Conservation (phyloP, 345 rosid species). For the Hibiscus mutabilis region DNA sequence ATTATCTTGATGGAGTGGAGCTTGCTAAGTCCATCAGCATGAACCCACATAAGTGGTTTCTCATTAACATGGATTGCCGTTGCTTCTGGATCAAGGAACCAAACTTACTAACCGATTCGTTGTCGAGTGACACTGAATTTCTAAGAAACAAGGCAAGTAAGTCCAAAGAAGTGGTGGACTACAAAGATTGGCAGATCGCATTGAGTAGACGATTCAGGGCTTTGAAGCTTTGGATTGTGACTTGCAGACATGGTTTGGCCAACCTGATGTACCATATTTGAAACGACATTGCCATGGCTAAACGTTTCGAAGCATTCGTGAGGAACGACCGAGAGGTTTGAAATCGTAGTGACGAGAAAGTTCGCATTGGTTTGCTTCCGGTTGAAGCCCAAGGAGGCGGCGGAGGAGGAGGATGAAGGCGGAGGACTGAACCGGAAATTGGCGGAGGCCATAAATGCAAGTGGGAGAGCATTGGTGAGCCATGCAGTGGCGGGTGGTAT, state of each 20-base stretch:
- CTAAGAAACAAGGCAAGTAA: conserved; percentile 28
- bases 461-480: no score
- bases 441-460: no score
- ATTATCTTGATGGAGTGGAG: conserved; percentile 32
- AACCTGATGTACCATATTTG: conserved; percentile 18
- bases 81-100: conserved; percentile 40
- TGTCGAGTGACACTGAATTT: conserved; percentile 34
- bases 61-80: conserved; percentile 37
- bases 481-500: no score
- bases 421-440: no score
- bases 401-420: no score
- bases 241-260: conserved; percentile 19
- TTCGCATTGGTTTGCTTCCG: conserved; percentile 39
- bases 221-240: conserved; percentile 31
- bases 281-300: conserved; percentile 17
- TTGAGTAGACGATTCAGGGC: conserved; percentile 25
- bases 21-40: conserved; percentile 36
- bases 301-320: conserved; percentile 23
- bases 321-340: conserved; percentile 32
- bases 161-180: conserved; percentile 30
- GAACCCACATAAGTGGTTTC: conserved; percentile 45
- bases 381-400: background rate
- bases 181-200: conserved; percentile 43
- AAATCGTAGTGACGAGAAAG: conserved; percentile 25
- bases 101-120: conserved; percentile 14